phyloP scores from a whole-genome alignment of 176 grass and related monocot species.

The Coix lacrymajobi region DNA sequence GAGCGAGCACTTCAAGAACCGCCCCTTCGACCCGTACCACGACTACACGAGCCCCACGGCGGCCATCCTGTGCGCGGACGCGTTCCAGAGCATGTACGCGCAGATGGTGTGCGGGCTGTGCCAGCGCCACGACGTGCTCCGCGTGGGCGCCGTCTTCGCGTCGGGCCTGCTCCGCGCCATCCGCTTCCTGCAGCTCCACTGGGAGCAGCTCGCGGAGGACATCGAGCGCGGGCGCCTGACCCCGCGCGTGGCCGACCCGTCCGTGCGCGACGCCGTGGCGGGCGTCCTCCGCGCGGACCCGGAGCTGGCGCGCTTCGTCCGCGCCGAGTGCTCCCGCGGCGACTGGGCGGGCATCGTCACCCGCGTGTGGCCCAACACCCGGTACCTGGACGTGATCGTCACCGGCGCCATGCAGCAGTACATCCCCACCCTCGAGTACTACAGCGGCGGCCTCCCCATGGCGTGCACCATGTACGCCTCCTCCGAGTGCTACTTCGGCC shows the following conservation, averaged over 20 bases:
- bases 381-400: conserved; percentile 72
- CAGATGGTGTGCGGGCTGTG: conserved; percentile 65
- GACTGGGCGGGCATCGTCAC: conserved; percentile 64
- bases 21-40: conserved; percentile 62
- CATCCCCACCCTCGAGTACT: conserved; percentile 62
- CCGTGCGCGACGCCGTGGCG: conserved; percentile 41
- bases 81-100: conserved; percentile 74
- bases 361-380: conserved; percentile 61
- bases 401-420: conserved; percentile 79
- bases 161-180: conserved; percentile 63
- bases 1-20: conserved; percentile 61
- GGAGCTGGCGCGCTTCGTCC: conserved; percentile 46
- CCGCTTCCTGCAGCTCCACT: conserved; percentile 59
- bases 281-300: conserved; percentile 37
- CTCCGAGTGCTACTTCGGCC: conserved; percentile 67
- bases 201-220: conserved; percentile 45
- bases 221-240: conserved; percentile 34
- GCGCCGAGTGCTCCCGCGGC: conserved; percentile 42
- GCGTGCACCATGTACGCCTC: conserved; percentile 68
- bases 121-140: conserved; percentile 56
- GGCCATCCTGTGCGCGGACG: conserved; percentile 57
- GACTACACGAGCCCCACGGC: conserved; percentile 49
- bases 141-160: conserved; percentile 68
- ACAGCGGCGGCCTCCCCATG: conserved; percentile 57
- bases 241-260: conserved; percentile 29